Evolutionary conservation across 371 early-diverging fungal species (phyloP).

Genomic region (Umbelopsis sp.): DNA sequence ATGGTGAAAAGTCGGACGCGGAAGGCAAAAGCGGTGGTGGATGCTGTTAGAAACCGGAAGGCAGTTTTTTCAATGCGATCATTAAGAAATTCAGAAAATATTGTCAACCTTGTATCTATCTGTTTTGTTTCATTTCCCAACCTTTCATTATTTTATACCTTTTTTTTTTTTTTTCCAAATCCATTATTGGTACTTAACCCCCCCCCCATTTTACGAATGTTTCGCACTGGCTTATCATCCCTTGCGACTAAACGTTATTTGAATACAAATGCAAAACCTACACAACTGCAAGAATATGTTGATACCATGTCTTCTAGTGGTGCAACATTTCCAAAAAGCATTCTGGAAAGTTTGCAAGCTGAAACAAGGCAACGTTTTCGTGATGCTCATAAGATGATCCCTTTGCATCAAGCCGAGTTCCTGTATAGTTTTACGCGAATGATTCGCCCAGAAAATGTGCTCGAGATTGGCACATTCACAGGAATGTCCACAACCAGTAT

Average conservation of each 20-base stretch:
- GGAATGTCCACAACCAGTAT: slow-evolving; percentile 65
- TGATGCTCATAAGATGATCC: slow-evolving; percentile 48
- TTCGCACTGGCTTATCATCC: neutral
- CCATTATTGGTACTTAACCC: neutral
- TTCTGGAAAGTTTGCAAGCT: neutral
- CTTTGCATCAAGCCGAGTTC: slow-evolving; percentile 47
- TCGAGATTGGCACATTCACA: slow-evolving; percentile 69
- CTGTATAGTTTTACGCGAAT: slow-evolving; percentile 43
- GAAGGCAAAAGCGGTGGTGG: slow-evolving; percentile 25
- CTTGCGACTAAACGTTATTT: slow-evolving; percentile 7
- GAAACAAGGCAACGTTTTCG: slow-evolving; percentile 33
- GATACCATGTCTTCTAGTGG: neutral
- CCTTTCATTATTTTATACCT: slow-evolving; percentile 13
- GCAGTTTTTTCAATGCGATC: neutral
- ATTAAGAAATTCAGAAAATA: neutral
- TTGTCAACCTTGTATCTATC: slow-evolving; percentile 3
- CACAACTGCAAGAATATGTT: slow-evolving; percentile 2
- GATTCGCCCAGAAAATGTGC: slow-evolving; percentile 36
- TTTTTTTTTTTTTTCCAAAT: neutral
- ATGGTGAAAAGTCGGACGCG: slow-evolving; percentile 19
- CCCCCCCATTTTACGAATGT: slow-evolving; percentile 1
- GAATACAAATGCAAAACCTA: slow-evolving; percentile 13
- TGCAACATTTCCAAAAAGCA: neutral
- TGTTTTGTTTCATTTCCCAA: slow-evolving; percentile 1
- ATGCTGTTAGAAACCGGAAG: slow-evolving; percentile 23